Conservation (phyloP, 768 basidiomycete species). For the Rhizopogon vesiculosus region DNA sequence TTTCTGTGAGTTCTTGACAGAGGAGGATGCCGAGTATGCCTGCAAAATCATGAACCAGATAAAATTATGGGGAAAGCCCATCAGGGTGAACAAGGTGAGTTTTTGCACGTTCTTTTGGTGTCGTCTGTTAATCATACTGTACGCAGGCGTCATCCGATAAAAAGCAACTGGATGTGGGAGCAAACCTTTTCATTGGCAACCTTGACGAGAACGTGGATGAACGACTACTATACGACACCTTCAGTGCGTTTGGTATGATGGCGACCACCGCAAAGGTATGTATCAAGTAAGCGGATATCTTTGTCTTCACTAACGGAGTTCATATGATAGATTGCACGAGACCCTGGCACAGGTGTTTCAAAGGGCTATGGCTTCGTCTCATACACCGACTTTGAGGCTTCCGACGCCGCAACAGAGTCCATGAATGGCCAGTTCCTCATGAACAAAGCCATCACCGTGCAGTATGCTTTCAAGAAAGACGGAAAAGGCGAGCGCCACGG, state of each 20-base stretch:
- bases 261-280: conserved; percentile 82
- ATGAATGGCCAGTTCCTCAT: conserved; percentile 98
- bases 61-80: conserved; percentile 97
- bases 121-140: not conserved
- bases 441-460: conserved; percentile 96
- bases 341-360: conserved; percentile 76
- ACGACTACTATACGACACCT: conserved; percentile 87
- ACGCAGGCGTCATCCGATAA: conserved; percentile 92
- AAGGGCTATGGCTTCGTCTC: conserved; percentile 98
- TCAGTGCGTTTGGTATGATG: conserved; percentile 92
- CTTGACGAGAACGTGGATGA: conserved; percentile 96
- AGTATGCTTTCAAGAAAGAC: conserved; percentile 99
- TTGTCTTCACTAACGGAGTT: not conserved
- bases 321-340: conserved; percentile 75
- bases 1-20: conserved; percentile 98
- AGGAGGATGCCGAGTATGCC: conserved; percentile 99
- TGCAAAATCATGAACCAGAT: conserved; percentile 99
- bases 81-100: conserved; percentile 95
- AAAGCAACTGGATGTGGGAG: conserved; percentile 96
- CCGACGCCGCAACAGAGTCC: conserved; percentile 92
- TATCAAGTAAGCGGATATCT: not conserved
- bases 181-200: conserved; percentile 95
- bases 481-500: conserved; percentile 98
- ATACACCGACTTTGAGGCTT: conserved; percentile 96
- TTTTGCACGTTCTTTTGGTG: not conserved